Evolutionary conservation across 805 yeast genomes (phyloP), one percentile per base, ranked within the genome.

Genomic region (Ogataea pini): DNA sequence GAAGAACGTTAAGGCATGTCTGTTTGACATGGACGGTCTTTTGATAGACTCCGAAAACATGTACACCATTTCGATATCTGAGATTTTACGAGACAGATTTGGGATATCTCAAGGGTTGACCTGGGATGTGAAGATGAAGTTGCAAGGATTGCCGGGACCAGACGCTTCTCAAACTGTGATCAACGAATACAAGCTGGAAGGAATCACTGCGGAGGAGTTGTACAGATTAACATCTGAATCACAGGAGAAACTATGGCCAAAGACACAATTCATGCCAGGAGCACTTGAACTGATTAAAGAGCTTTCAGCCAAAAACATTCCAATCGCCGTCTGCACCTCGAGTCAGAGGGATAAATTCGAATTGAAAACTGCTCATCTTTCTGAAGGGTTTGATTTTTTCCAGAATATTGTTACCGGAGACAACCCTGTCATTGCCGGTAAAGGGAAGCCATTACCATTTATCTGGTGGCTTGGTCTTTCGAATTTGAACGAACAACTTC

Each of bases 391-490:
- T 57, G 76, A 76, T 2, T 62, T 77, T 27, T 94, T 94, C 61
- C 73, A 75, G 12, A 67, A 66, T 54, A 73, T 86, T 17, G 86
- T 92, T 29, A 85, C 92, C 1, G 98, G 98, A 5, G 99, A 94
- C 70, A 94, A 94, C 62, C 72, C 80, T 29, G 77, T 96, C 37
- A 81, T 94, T 48, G 73, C 72, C 13, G 98, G 97, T 3, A 77
- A 84, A 53, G 98, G 99, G 5, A 94, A 94, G 65, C 99, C 99
- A 12, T 73, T 75, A 50, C 99, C 99, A 2, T 95, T 91, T 64
- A 90, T 94, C 54, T 94, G 96, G 95, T 79, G 80, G 54, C 75
- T 83, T 3, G 96, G 97, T 37, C 75, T 94, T 51, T 79, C 73
- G 16, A 76, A 84, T 12, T 58, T 94, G 46, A 94, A 94, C 64